Evolutionary conservation across 2,329 filamentous ascomycete species (phyloP).

Genomic region (Diaporthe citriasiana): DNA sequence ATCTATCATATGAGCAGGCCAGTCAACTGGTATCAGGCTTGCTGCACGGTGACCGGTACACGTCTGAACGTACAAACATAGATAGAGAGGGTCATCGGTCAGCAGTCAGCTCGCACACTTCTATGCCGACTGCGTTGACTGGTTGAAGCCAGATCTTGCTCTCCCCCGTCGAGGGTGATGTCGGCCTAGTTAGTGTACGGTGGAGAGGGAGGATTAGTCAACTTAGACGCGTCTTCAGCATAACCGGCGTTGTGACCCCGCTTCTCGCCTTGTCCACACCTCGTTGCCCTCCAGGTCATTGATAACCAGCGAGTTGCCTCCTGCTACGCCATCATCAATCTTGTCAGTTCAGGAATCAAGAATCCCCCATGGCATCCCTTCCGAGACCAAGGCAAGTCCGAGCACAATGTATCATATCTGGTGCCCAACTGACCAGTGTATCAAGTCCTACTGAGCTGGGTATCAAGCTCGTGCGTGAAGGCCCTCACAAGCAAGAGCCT

Average conservation of each 20-base stretch:
- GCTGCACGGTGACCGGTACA: too few species aligned
- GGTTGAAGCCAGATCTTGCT: too few species aligned
- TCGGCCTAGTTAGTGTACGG: neutral
- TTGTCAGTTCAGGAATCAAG: neutral
- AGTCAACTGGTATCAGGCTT: too few species aligned
- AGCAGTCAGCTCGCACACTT: neutral
- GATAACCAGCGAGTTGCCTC: too few species aligned
- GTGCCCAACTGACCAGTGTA: neutral
- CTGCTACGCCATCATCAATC: neutral
- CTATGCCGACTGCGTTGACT: neutral
- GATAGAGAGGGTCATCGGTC: neutral
- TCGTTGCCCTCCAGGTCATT: neutral
- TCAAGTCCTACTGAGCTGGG: conserved; percentile 44
- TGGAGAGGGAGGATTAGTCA: conserved; percentile 20
- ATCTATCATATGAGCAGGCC: too few species aligned
- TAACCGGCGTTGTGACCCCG: neutral
- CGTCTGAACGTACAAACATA: too few species aligned
- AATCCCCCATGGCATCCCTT: conserved; percentile 21
- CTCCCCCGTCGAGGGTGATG: neutral
- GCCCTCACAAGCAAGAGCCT: conserved; percentile 50
- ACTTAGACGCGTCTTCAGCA: conserved; percentile 16
- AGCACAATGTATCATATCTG: neutral
- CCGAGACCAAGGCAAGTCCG: conserved; percentile 27
- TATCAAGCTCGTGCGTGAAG: conserved; percentile 45
- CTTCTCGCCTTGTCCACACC: neutral